phyloP scores from a whole-genome alignment of 345 rosid genomes.

The Populus pruinosa region DNA sequence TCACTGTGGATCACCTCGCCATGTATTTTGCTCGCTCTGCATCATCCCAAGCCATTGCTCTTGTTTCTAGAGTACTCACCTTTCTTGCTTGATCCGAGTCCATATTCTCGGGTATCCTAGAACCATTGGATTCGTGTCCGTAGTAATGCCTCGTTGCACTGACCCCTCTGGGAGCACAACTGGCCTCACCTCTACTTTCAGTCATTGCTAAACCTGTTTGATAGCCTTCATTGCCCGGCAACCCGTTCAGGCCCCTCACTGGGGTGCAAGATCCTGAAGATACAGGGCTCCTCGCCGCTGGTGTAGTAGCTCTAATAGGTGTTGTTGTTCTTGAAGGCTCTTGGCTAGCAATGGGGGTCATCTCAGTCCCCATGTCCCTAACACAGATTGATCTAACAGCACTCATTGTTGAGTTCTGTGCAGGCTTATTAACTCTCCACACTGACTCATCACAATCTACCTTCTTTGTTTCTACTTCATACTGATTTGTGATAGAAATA shows the following conservation, averaged over 20 bases:
- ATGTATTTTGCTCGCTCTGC: slow-evolving; percentile 86
- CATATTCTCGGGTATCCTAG: slow-evolving; percentile 16
- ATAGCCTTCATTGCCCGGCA: slow-evolving; percentile 22
- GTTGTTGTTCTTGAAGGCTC: slow-evolving; percentile 91
- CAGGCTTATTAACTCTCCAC: slow-evolving; percentile 58
- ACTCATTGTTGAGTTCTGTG: slow-evolving; percentile 36
- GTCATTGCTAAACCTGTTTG: slow-evolving; percentile 12
- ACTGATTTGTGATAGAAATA: slow-evolving; percentile 27
- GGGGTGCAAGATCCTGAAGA: slow-evolving; percentile 79
- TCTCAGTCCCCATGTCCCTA: slow-evolving; percentile 96
- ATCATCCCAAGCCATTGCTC: slow-evolving; percentile 90
- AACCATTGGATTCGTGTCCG: slow-evolving; percentile 19
- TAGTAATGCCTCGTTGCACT: background rate
- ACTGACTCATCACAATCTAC: slow-evolving; percentile 65
- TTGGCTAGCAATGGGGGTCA: slow-evolving; percentile 89
- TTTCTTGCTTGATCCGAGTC: slow-evolving; percentile 33
- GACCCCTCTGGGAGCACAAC: slow-evolving; percentile 17
- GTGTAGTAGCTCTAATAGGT: slow-evolving; percentile 76
- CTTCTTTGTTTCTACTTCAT: slow-evolving; percentile 61
- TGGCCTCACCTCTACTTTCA: slow-evolving; percentile 26
- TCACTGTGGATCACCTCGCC: slow-evolving; percentile 57
- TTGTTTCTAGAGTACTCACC: slow-evolving; percentile 54
- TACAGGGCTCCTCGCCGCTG: slow-evolving; percentile 67
- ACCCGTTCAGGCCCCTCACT: slow-evolving; percentile 43
- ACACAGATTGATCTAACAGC: slow-evolving; percentile 66